Conservation (phyloP, 73 alveolate genomes). For the Paramecium bursaria region DNA sequence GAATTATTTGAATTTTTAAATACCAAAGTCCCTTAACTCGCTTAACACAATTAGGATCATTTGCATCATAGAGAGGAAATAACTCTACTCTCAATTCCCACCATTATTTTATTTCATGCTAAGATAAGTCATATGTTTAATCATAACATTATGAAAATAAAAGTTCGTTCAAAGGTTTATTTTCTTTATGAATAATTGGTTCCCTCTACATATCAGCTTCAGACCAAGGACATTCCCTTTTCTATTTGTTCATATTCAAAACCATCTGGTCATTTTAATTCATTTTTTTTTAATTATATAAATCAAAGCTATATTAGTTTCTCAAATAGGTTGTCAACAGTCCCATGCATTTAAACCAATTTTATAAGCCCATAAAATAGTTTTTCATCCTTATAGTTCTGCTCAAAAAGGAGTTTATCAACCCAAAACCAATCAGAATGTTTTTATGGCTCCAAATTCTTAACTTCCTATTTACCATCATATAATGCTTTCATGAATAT, state of each 20-base stretch:
- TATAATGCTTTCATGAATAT: neutral
- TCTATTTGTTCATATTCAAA: no score
- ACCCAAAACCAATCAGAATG: constrained; percentile 6
- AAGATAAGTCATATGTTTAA: constrained; percentile 23
- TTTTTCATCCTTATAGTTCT: neutral
- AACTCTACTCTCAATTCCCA: constrained; percentile 45
- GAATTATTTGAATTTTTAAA: no score
- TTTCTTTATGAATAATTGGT: constrained; percentile 15
- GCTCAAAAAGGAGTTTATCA: neutral
- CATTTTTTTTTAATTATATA: no score
- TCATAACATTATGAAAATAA: constrained; percentile 51
- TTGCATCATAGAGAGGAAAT: constrained; percentile 2
- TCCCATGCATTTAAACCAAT: constrained; percentile 10
- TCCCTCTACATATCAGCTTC: constrained; percentile 24
- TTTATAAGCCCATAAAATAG: constrained; percentile 24
- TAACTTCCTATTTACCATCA: neutral
- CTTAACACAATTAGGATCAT: constrained; percentile 38
- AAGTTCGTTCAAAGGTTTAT: constrained; percentile 31
- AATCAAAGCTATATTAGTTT: no score
- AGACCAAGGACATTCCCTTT: no score
- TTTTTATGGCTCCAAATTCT: neutral
- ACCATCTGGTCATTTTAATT: no score
- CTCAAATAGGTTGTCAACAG: neutral
- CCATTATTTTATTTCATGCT: constrained; percentile 30
- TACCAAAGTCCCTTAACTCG: constrained; percentile 39